Evolutionary conservation across 805 yeast species (phyloP).

Genomic region (Hanseniaspora occidentalis): DNA sequence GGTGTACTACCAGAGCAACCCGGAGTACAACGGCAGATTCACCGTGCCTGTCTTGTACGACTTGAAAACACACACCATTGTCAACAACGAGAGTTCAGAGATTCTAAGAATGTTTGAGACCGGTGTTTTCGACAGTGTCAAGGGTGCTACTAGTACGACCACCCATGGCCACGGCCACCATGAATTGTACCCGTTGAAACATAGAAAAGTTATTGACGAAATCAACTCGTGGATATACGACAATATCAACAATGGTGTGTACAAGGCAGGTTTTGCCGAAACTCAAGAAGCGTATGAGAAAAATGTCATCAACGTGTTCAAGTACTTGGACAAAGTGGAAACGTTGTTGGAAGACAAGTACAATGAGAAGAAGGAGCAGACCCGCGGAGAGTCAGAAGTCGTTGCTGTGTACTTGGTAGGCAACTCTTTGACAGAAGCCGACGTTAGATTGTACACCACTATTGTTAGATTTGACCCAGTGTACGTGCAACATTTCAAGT

Average conservation of each 20-base stretch:
- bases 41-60: slow-evolving; percentile 96
- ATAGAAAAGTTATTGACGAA: slow-evolving; percentile 53
- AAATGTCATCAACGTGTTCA: slow-evolving; percentile 51
- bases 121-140: slow-evolving; percentile 16
- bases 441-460: slow-evolving; percentile 76
- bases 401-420: slow-evolving; percentile 51
- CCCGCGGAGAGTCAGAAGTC: slow-evolving; percentile 10
- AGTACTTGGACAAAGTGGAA: slow-evolving; percentile 60
- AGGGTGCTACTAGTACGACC: neutral
- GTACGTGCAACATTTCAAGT: slow-evolving; percentile 90
- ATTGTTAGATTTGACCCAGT: slow-evolving; percentile 86
- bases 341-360: slow-evolving; percentile 37
- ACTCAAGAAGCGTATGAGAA: slow-evolving; percentile 69
- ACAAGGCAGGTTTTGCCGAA: slow-evolving; percentile 84
- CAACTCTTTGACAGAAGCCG: slow-evolving; percentile 73
- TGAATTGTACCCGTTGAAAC: slow-evolving; percentile 49
- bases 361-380: too few relatives aligned
- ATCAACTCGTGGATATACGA: slow-evolving; percentile 75
- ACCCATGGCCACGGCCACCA: neutral
- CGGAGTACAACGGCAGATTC: slow-evolving; percentile 67
- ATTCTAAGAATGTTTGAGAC: slow-evolving; percentile 70
- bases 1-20: slow-evolving; percentile 61
- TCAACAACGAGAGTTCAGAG: slow-evolving; percentile 84
- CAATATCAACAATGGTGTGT: slow-evolving; percentile 83
- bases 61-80: slow-evolving; percentile 67